Base-by-base conservation (phyloP, 331 rosid species). In the Quercus lobata region DNA sequence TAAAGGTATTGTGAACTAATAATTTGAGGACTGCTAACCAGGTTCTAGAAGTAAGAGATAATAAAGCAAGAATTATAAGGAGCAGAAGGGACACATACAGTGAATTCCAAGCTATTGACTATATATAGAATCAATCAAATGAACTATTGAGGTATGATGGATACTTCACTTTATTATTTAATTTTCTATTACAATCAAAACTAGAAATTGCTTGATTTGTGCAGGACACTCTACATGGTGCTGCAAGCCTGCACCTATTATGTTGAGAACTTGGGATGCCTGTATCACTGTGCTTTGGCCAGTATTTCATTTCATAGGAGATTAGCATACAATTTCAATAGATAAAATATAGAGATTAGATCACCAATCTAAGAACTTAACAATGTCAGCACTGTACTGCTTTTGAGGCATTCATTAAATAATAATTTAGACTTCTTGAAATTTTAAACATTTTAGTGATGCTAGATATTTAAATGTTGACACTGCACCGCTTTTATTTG, bases 1-100 rank as follows among this genome's bases (percentile, higher is more conserved):
- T 46, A 15, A 21, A 63, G 24, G 27, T 49, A 24, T 25, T 72
- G 70, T 77, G 62, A 68, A 70, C 75, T 88, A 10, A 77, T n/a
- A 7, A 46, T 81, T 63, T 78, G 76, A 22, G 10, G 63, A 46
- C 53, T 60, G 37, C 57, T 82, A 78, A 76, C 54, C 88, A 95
- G 98, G 96, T 95, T 85, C 89, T 93, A 27, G 98, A 91, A 87
- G 91, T 95, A 76, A 90, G 69, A 82, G 94, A 80, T 41, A 32
- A 87, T 63, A 58, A 78, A 83, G 97, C 90, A 74, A 90, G 94
- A 87, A 93, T 88, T 78, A 84, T 95, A 78, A 89, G 92, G 84
- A 90, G 91, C 85, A 81, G 82, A 86, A 86, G 81, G 80, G 92
- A 87, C 76, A 71, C 82, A 56, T 81, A 79, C 82, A 46, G 83